A percentile compares a stretch with the other conserved stretches of the same genome.
Conservation (phyloP, 2,329 filamentous ascomycete genomes). For the Ceratocystis lukuohia region DNA sequence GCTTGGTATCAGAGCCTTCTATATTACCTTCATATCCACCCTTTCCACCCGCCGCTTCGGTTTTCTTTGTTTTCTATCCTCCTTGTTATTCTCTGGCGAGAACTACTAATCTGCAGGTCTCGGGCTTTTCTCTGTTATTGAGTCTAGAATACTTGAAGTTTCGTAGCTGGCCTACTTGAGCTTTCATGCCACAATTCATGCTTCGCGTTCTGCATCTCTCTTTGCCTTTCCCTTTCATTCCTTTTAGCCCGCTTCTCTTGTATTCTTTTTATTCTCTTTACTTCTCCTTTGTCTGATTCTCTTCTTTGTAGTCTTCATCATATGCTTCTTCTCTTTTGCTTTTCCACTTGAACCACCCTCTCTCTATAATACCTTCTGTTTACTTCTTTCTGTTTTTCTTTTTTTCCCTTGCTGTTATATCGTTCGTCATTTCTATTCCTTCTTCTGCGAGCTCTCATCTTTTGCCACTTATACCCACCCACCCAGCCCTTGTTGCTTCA, state of each 20-base stretch:
- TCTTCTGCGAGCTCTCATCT: not conserved
- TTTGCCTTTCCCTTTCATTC: not conserved
- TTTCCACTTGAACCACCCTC: not conserved
- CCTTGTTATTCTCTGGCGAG: not conserved
- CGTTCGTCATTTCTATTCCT: no score
- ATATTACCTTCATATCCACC: not conserved
- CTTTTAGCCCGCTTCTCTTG: not conserved
- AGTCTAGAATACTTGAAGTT: not conserved
- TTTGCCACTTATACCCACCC: not conserved
- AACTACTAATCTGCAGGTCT: not conserved
- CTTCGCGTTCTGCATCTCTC: not conserved
- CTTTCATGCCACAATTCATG: no score
- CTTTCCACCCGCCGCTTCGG: not conserved
- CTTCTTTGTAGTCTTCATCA: not conserved
- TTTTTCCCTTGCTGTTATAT: not conserved
- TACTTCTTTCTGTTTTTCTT: conserved; percentile 1
- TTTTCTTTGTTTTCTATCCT: not conserved
- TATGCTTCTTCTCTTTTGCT: not conserved
- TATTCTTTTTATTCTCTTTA: not conserved
- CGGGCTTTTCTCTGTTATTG: not conserved
- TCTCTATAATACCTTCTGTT: conserved; percentile 1
- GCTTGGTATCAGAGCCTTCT: no score
- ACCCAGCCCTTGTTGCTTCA: not conserved
- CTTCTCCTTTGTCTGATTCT: conserved; percentile 2
- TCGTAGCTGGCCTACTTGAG: not conserved